phyloP scores from a whole-genome alignment of 495 filamentous ascomycete genomes.

The Aspergillus olivimuriae region DNA sequence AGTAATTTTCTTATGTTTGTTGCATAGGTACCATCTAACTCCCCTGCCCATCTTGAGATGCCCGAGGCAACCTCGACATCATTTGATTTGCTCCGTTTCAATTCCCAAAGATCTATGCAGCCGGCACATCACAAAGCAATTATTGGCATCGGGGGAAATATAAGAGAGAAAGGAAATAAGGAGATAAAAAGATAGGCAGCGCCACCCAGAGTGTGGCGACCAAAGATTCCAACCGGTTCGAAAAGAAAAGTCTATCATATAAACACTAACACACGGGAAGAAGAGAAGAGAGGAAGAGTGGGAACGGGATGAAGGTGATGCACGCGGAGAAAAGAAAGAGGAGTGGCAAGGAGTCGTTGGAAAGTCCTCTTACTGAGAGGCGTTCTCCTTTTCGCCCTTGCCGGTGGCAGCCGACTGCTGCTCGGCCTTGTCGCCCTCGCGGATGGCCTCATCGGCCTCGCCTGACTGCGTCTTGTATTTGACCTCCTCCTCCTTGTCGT shows the following conservation, averaged over 20 bases:
- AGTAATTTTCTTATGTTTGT: too few species aligned
- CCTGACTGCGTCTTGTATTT: slow-evolving; percentile 24
- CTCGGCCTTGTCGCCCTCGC: slow-evolving; percentile 34
- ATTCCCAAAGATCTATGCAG: slow-evolving; percentile 7
- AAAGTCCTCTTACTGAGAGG: neutral
- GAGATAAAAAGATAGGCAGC: too few species aligned
- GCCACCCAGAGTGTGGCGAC: too few species aligned
- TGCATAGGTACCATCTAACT: too few species aligned
- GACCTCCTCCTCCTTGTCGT: slow-evolving; percentile 58
- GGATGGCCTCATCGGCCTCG: slow-evolving; percentile 38
- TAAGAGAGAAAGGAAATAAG: slow-evolving; percentile 4
- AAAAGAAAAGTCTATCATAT: slow-evolving; percentile 19
- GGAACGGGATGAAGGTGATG: neutral
- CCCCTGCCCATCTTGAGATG: too few species aligned
- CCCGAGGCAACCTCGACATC: neutral
- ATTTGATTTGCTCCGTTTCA: neutral
- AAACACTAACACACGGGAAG: slow-evolving; percentile 19
- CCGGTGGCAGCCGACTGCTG: slow-evolving; percentile 8
- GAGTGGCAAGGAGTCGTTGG: too few species aligned
- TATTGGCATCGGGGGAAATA: slow-evolving; percentile 1
- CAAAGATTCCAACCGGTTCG: too few species aligned
- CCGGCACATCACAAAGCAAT: slow-evolving; percentile 3
- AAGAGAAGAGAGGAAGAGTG: slow-evolving; percentile 3
- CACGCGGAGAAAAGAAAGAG: neutral
- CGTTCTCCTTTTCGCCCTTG: slow-evolving; percentile 24